Conservation (phyloP, 2,329 filamentous ascomycete species). For the Pseudocercospora fuligena region DNA sequence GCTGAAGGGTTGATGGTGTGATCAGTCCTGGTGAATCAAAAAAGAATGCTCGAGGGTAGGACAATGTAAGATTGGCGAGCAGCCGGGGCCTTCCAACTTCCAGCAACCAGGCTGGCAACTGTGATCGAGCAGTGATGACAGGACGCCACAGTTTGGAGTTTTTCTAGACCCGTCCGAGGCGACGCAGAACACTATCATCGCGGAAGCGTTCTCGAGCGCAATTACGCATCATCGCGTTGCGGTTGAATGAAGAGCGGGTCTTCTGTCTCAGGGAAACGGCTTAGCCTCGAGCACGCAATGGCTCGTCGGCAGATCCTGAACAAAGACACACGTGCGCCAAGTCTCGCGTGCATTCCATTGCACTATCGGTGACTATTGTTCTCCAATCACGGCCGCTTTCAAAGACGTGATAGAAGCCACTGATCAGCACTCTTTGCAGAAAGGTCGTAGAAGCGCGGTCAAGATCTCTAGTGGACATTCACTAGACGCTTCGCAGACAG, state of each 20-base stretch:
- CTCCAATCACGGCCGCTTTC: constrained; percentile 5
- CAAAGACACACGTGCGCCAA: constrained; percentile 21
- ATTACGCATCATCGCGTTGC: neutral
- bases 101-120: neutral
- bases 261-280: constrained; percentile 10
- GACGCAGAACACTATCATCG: neutral
- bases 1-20: constrained; percentile 8
- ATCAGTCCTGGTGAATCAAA: neutral
- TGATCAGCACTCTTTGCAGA: neutral
- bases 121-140: neutral
- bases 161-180: neutral
- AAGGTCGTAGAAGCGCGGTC: neutral
- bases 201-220: neutral
- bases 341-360: constrained; percentile 8
- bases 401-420: constrained; percentile 12
- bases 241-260: neutral
- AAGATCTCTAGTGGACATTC: neutral
- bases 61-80: neutral
- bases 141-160: neutral
- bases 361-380: too few species aligned
- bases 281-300: constrained; percentile 26
- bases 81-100: neutral
- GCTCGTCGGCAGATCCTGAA: constrained; percentile 14
- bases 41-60: neutral
- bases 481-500: too few species aligned